Evolutionary conservation across 805 yeast genomes (phyloP).

Genomic region (Zygotorulaspora danielsina): DNA sequence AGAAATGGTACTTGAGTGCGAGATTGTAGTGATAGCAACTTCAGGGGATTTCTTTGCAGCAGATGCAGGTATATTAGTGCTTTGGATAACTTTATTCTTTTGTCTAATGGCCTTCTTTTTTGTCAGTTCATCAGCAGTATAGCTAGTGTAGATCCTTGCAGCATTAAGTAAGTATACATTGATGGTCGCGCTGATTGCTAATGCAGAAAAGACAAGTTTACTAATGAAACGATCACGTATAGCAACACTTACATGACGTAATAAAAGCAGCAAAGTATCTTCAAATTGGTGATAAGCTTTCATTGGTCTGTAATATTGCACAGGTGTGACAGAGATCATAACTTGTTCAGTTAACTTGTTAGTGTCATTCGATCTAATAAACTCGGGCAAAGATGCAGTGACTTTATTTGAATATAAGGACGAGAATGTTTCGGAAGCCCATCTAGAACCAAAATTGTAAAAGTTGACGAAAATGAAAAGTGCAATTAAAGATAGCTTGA

Average conservation of each 20-base stretch:
- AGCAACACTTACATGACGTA: constrained; percentile 58
- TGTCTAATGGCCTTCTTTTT: constrained; percentile 18
- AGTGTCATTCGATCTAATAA: constrained; percentile 26
- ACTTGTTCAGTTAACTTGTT: constrained; percentile 42
- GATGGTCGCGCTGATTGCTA: constrained; percentile 70
- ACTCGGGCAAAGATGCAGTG: constrained; percentile 43
- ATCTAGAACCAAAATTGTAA: constrained; percentile 66
- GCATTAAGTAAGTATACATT: constrained; percentile 84
- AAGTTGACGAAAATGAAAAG: constrained; percentile 60
- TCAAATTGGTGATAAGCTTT: constrained; percentile 55
- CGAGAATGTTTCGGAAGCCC: constrained; percentile 53
- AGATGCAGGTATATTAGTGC: background rate
- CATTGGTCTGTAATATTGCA: constrained; percentile 54
- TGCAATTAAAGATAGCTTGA: constrained; percentile 57
- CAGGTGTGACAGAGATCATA: constrained; percentile 54
- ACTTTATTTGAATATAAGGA: constrained; percentile 29
- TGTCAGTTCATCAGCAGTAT: constrained; percentile 34
- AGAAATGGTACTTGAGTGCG: constrained; percentile 14
- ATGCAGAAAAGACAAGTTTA: constrained; percentile 66
- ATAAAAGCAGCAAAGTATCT: constrained; percentile 46
- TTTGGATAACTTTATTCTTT: constrained; percentile 3
- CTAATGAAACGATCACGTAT: constrained; percentile 78
- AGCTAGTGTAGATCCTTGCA: constrained; percentile 59
- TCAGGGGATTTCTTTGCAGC: constrained; percentile 3
- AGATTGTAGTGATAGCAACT: constrained; percentile 27